Conservation (phyloP, 2,329 filamentous ascomycete species). For the Phoma herbarum region DNA sequence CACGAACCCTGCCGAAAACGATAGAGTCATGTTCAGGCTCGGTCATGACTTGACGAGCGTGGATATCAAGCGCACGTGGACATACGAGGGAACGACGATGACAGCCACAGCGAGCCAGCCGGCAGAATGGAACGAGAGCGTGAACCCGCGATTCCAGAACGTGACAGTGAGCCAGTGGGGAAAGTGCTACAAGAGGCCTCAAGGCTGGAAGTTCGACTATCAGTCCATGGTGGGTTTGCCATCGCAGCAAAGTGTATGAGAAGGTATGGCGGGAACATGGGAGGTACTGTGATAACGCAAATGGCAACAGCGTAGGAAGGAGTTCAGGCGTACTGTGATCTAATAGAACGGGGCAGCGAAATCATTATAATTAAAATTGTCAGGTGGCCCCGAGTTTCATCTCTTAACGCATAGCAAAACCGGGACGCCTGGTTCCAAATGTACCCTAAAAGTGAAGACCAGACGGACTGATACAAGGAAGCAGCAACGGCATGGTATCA, state of each 20-base stretch:
- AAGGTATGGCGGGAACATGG: neutral
- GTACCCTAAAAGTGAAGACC: constrained; percentile 32
- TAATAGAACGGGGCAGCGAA: constrained; percentile 18
- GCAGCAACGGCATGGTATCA: constrained; percentile 12
- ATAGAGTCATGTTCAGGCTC: neutral
- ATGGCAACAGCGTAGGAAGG: constrained; percentile 4
- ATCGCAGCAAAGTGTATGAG: neutral
- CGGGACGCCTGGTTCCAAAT: constrained; percentile 41
- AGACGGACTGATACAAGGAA: constrained; percentile 22
- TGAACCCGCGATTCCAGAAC: constrained; percentile 5
- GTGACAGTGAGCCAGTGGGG: constrained; percentile 21
- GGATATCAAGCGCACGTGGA: constrained; percentile 1
- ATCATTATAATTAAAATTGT: constrained; percentile 45
- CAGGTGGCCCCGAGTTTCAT: constrained; percentile 43
- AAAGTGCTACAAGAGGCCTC: constrained; percentile 8
- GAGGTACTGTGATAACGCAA: neutral
- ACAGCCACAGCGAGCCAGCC: constrained; percentile 8
- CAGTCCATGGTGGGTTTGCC: constrained; percentile 8
- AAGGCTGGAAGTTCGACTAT: constrained; percentile 15
- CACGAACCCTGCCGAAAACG: neutral
- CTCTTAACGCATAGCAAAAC: constrained; percentile 35
- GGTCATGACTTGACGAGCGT: neutral
- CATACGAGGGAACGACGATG: neutral
- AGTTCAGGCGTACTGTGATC: constrained; percentile 3
- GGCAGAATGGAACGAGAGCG: constrained; percentile 15